Evolutionary conservation across 2,329 filamentous ascomycete genomes (phyloP).

Genomic region (Paecilomyces formosus): DNA sequence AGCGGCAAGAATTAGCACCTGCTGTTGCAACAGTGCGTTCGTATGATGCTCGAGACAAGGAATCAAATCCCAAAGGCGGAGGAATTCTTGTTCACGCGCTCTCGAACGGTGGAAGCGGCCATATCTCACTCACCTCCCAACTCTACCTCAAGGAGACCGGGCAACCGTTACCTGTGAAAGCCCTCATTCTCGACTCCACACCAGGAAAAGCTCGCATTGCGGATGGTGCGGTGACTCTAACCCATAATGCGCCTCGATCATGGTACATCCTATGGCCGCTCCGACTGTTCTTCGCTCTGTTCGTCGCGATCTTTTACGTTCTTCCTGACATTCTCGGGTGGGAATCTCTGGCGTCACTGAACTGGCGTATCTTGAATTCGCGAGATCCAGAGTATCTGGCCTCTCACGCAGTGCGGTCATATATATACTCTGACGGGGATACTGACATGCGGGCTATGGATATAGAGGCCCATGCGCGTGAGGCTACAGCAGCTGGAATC

Average conservation of each 20-base stretch:
- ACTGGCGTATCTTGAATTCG: neutral
- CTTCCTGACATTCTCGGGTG: neutral
- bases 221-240: neutral
- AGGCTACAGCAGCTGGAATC: neutral
- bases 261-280: neutral
- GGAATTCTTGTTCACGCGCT: neutral
- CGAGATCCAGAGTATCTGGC: neutral
- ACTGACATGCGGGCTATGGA: neutral
- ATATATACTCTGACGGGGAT: neutral
- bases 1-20: neutral
- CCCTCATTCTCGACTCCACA: neutral
- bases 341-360: neutral
- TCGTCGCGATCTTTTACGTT: neutral
- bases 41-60: neutral
- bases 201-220: neutral
- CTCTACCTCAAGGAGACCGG: neutral
- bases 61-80: neutral
- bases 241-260: neutral
- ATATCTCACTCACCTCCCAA: neutral
- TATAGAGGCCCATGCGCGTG: neutral
- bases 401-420: neutral
- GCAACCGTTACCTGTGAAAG: neutral
- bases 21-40: neutral
- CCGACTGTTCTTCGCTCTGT: neutral
- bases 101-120: neutral